Base-by-base conservation (phyloP, 2,329 filamentous ascomycete species). In the Pestalotiopsis sp. region DNA sequence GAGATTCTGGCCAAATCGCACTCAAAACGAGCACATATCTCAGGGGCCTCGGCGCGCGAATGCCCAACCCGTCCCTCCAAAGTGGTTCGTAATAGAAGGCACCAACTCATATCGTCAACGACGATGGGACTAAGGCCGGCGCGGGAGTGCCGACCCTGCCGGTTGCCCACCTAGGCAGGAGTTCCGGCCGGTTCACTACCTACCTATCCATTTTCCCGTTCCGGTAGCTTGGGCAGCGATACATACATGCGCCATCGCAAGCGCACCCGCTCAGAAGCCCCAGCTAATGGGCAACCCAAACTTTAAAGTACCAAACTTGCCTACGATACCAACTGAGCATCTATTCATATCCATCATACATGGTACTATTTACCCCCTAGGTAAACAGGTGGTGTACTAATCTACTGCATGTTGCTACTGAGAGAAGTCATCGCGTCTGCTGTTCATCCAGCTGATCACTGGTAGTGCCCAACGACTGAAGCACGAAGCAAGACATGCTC, bases 191-290 rank as follows among this genome's bases (percentile, higher is more conserved):
- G 31, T 36, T n/a, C 17, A 6, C 17, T 27, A 11, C 31, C 27
- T 27, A 27, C 27, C 27, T 27, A 27, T 27, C 36, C 61, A 17
- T 25, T 66, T 57, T 66, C 64, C 52, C 31, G 64, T 38, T 60
- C 64, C 64, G 56, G 38, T 23, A 41, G 64, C 56, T 67, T 67
- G 66, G 66, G 66, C 66, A 67, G 57, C 57, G 39, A 67, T 63
- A 67, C 66, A 67, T 67, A 4, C 23, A 17, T 45, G 20, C 41
- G 38, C 17, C 7, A 60, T 27, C 56, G 17, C 27, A 27, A n/a
- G 52, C 64, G 23, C 45, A 52, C 63, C 9, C 17, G 49, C 45
- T 23, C 9, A n/a, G 12, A 13, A 17, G 6, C 17, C 20, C 31
- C 14, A 38, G 25, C 13, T 9, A 20, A 23, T 39, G 27, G 31